These are phyloP conservation scores for Tilletia indica DNA, from an alignment of 1,284 basidiomycete species.

Conservation along the genomic window DNA sequence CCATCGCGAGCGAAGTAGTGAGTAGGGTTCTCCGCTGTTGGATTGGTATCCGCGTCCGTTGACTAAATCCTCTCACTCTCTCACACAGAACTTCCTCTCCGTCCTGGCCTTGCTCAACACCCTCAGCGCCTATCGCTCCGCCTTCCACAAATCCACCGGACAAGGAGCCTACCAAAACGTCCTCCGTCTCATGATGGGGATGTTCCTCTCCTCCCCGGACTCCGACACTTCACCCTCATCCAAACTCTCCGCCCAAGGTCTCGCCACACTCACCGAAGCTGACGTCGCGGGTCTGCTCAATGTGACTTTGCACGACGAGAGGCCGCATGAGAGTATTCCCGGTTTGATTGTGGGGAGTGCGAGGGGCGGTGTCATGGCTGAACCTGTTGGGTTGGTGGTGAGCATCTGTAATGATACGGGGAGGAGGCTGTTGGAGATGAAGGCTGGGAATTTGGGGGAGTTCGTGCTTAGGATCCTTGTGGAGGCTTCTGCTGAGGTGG, in stretches of 20 bases:
- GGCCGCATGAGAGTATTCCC: conserved; percentile 67
- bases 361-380: conserved; percentile 70
- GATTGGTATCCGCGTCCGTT: background rate
- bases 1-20: conserved; percentile 31
- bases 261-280: conserved; percentile 27
- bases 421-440: conserved; percentile 63
- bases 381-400: conserved; percentile 70
- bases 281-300: conserved; percentile 37
- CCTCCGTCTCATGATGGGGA: conserved; percentile 36
- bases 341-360: conserved; percentile 71
- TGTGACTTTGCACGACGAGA: conserved; percentile 61
- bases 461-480: conserved; percentile 61
- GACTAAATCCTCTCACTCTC: background rate
- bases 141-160: conserved; percentile 41
- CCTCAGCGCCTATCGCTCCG: conserved; percentile 41
- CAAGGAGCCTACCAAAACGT: conserved; percentile 46
- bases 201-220: conserved; percentile 35
- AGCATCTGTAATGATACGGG: conserved; percentile 72
- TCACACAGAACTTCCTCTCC: conserved; percentile 40
- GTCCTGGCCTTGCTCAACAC: conserved; percentile 47
- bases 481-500: background rate
- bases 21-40: conserved; percentile 3
- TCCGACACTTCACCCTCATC: conserved; percentile 19
- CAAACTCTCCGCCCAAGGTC: conserved; percentile 30
- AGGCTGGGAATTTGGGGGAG: conserved; percentile 69